Evolutionary conservation across 306 rosid genomes (phyloP).

Genomic region (Datisca glomerata): DNA sequence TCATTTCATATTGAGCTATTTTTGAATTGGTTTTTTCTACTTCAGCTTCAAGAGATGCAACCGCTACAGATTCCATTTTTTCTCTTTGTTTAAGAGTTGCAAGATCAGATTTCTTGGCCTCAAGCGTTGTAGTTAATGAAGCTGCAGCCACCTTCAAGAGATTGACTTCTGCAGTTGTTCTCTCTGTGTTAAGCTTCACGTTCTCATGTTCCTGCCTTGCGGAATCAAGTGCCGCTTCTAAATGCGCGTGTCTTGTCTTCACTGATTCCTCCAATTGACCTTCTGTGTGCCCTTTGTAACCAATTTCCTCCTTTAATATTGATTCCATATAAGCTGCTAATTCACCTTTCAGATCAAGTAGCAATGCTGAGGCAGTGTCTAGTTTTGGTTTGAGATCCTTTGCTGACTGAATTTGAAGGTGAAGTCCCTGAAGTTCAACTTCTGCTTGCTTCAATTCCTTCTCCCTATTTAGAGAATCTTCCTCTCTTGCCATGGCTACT

Average conservation of each 20-base stretch:
- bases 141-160: constrained; percentile 65
- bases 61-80: constrained; percentile 83
- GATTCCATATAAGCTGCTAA: constrained; percentile 78
- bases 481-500: constrained; percentile 76
- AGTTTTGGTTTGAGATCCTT: constrained; percentile 75
- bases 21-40: constrained; percentile 62
- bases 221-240: constrained; percentile 48
- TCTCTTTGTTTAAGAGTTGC: constrained; percentile 63
- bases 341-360: constrained; percentile 69
- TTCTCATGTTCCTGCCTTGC: constrained; percentile 73
- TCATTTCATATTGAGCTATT: constrained; percentile 71
- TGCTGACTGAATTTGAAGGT: constrained; percentile 51
- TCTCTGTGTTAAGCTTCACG: constrained; percentile 63
- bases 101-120: constrained; percentile 51
- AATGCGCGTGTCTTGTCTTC: constrained; percentile 35
- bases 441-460: constrained; percentile 77
- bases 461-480: constrained; percentile 80
- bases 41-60: constrained; percentile 74
- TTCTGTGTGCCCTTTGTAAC: constrained; percentile 19
- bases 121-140: constrained; percentile 60
- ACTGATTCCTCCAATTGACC: constrained; percentile 29
- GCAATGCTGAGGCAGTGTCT: constrained; percentile 59
- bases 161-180: constrained; percentile 61
- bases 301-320: constrained; percentile 43
- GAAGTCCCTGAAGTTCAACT: constrained; percentile 61